Conservation (phyloP, 2,329 filamentous ascomycete species). For the Neoascochyta sp. region DNA sequence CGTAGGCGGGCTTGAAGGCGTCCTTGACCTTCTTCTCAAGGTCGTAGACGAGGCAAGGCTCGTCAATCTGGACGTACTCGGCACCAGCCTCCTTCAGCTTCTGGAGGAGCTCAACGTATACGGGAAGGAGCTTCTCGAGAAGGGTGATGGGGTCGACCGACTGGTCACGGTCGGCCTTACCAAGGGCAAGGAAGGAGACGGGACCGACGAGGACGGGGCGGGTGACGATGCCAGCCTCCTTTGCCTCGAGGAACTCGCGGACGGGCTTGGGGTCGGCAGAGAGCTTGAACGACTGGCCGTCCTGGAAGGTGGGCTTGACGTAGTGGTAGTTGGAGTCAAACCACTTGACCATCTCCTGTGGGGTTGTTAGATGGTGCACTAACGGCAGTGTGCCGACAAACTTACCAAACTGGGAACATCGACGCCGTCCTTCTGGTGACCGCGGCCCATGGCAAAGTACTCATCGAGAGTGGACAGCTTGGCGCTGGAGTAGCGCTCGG, state of each 20-base stretch:
- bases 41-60: conserved; percentile 95
- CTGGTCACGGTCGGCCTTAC: conserved; percentile 96
- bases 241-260: conserved; percentile 90
- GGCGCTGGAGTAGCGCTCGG: conserved; percentile 89
- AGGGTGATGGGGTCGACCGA: conserved; percentile 89
- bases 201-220: conserved; percentile 93
- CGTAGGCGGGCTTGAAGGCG: conserved; percentile 96
- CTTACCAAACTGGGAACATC: conserved; percentile 80
- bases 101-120: conserved; percentile 88
- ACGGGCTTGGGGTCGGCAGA: conserved; percentile 86
- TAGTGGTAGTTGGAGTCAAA: conserved; percentile 99
- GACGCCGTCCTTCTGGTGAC: conserved; percentile 89
- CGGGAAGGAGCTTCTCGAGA: conserved; percentile 85
- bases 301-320: conserved; percentile 96
- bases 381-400: conserved; percentile 1
- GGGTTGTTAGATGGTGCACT: conserved; percentile 20
- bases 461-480: conserved; percentile 85
- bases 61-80: conserved; percentile 96
- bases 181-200: conserved; percentile 95
- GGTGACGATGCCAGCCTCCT: conserved; percentile 90
- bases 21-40: conserved; percentile 85
- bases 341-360: conserved; percentile 98
- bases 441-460: conserved; percentile 99
- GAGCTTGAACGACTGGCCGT: conserved; percentile 95
- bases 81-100: conserved; percentile 96